Evolutionary conservation across 768 basidiomycete species (phyloP).

Genomic region (Boletus pseudopeckii): DNA sequence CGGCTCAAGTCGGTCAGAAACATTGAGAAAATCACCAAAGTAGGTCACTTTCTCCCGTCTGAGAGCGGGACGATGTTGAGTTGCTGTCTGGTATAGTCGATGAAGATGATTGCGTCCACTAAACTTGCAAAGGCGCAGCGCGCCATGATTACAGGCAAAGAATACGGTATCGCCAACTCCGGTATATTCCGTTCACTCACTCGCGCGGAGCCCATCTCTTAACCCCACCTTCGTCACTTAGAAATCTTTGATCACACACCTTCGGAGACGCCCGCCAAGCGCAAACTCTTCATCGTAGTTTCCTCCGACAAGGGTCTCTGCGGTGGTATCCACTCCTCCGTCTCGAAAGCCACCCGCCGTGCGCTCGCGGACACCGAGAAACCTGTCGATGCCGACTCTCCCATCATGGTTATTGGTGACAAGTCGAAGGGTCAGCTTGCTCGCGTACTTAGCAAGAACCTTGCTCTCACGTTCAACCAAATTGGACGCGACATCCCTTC

Average conservation of each 20-base stretch:
- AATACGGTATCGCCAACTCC: constrained; percentile 88
- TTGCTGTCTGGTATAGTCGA: constrained; percentile 53
- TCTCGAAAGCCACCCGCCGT: constrained; percentile 83
- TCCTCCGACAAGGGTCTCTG: constrained; percentile 99
- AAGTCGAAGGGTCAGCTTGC: constrained; percentile 93
- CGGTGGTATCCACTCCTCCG: constrained; percentile 98
- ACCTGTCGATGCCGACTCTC: constrained; percentile 54
- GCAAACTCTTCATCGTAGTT: constrained; percentile 88
- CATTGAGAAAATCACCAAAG: constrained; percentile 99
- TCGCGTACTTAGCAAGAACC: constrained; percentile 59
- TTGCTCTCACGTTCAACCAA: constrained; percentile 91
- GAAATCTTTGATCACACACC: constrained; percentile 85
- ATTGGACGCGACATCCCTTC: constrained; percentile 97
- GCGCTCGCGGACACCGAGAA: constrained; percentile 53
- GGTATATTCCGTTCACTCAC: constrained; percentile 44
- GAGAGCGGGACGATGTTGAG: neutral
- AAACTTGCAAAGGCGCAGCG: constrained; percentile 94
- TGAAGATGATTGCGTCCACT: constrained; percentile 99
- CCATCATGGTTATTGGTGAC: constrained; percentile 90
- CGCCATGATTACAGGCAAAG: constrained; percentile 88
- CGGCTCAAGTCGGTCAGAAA: constrained; percentile 95
- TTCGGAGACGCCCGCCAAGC: constrained; percentile 63
- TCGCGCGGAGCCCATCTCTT: neutral
- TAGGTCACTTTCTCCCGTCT: constrained; percentile 33
- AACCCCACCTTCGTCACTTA: constrained; percentile 31